Percentiles rank a stretch among this genome's conserved stretches.
phyloP scores from a whole-genome alignment of 345 rosid species.

The Odontarrhena argentea region DNA sequence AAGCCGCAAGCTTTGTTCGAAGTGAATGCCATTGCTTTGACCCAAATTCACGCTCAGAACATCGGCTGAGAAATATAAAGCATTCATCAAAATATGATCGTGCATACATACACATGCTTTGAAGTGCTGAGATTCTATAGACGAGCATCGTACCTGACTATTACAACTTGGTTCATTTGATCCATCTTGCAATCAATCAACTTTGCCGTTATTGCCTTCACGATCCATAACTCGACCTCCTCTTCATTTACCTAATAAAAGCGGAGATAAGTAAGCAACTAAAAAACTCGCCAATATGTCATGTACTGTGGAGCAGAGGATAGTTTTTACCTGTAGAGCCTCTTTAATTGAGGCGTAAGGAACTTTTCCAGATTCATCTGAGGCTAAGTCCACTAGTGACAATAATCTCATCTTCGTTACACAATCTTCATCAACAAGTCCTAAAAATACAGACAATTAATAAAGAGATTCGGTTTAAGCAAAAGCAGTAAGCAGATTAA shows the following conservation, averaged over 20 bases:
- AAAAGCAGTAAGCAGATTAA: background rate
- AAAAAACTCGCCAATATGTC: background rate
- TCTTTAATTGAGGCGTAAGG: slow-evolving; percentile 71
- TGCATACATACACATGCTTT: background rate
- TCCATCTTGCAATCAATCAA: slow-evolving; percentile 88
- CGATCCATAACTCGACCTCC: slow-evolving; percentile 91
- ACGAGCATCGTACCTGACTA: slow-evolving; percentile 64
- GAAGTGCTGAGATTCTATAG: background rate
- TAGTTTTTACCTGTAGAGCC: slow-evolving; percentile 62
- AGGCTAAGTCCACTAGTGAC: slow-evolving; percentile 87
- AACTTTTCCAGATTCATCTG: slow-evolving; percentile 72
- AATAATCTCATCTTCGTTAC: slow-evolving; percentile 86
- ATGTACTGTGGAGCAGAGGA: background rate
- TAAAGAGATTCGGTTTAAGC: background rate
- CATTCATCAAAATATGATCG: slow-evolving; percentile 10
- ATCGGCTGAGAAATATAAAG: slow-evolving; percentile 55
- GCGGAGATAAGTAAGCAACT: slow-evolving; percentile 9
- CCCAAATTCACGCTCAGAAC: slow-evolving; percentile 77
- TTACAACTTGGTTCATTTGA: slow-evolving; percentile 86
- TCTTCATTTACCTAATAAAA: slow-evolving; percentile 63
- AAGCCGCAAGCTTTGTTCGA: slow-evolving; percentile 68
- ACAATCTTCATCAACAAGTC: slow-evolving; percentile 91
- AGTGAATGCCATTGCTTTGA: slow-evolving; percentile 74
- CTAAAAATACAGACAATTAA: slow-evolving; percentile 43
- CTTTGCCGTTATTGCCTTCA: slow-evolving; percentile 82